Conservation (phyloP, 495 filamentous ascomycete species). For the Penicillium lividum region DNA sequence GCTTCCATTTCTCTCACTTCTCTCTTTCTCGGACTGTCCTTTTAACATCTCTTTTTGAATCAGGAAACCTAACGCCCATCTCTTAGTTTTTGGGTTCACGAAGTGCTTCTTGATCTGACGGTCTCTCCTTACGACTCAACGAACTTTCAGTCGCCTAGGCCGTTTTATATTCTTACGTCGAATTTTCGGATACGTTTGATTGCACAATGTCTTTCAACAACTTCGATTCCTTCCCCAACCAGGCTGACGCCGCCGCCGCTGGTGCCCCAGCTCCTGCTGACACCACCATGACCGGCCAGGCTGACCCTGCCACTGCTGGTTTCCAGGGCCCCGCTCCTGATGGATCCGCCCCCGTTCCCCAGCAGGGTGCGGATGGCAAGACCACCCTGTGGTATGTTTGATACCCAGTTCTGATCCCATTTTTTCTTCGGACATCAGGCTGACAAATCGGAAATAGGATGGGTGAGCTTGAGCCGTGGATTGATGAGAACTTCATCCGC, state of each 20-base stretch:
- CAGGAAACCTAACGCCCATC: constrained; percentile 27
- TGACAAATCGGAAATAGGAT: constrained; percentile 62
- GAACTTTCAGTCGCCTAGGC: constrained; percentile 37
- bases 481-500: constrained; percentile 98
- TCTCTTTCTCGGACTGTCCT: background rate
- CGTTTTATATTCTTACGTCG: constrained; percentile 41
- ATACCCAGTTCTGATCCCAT: background rate
- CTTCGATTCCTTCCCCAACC: constrained; percentile 57
- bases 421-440: constrained; percentile 1
- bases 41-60: constrained; percentile 10
- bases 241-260: constrained; percentile 56
- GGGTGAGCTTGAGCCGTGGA: constrained; percentile 99
- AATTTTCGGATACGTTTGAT: constrained; percentile 32
- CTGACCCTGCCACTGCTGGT: constrained; percentile 54
- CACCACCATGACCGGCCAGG: constrained; percentile 52
- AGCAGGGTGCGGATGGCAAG: constrained; percentile 66
- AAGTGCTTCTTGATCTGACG: constrained; percentile 40
- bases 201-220: constrained; percentile 60
- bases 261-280: constrained; percentile 55
- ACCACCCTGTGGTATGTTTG: constrained; percentile 75
- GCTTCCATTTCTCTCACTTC: background rate
- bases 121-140: constrained; percentile 48
- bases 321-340: constrained; percentile 57
- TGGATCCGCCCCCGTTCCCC: constrained; percentile 53
- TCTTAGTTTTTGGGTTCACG: constrained; percentile 32